Evolutionary conservation across 1,284 basidiomycete species (phyloP), one percentile per base, ranked within the genome.

Genomic region (Veloboletus limbatus): DNA sequence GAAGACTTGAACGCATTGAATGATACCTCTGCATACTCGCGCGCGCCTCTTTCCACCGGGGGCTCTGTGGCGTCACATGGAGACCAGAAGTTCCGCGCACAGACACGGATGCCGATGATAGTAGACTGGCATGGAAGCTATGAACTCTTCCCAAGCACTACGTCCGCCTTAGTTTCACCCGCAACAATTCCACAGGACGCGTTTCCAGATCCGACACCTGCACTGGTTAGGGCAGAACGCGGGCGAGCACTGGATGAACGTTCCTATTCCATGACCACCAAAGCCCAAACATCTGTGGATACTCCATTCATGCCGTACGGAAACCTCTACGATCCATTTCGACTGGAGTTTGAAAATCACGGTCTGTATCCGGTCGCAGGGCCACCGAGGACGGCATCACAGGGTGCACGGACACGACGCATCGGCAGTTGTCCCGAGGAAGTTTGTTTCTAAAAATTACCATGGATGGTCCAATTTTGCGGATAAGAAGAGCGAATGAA

Each of bases 51-150:
- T 43, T 26, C 32, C n/a, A 7, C 20, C 28, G 35, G 13, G 20
- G 18, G n/a, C 13, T 17, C 27, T 25, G 22, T 30, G 13, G 2
- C 22, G n/a, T 21, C 42, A 20, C 48, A 40, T 10, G 38, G 35
- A 40, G 33, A 28, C 17, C 27, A 35, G 20, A 43, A 39, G 46
- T 33, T 14, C 20, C 48, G 25, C 13, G 24, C 32, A 13, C 14
- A 32, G 32, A 31, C 21, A 13, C 37, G 40, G n/a, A 39, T 38
- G 17, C 45, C 43, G 37, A 32, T 42, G 40, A 43, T 51, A 32
- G 28, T 49, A 11, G 59, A 59, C 28, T 62, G 59, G 58, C 49
- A 54, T 26, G 48, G 57, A 42, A 44, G 48, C 35, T 48, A 54
- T 20, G 62, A 57, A 8, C 43, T 55, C 37, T 30, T 57, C 17